phyloP scores from a whole-genome alignment of 2,329 filamentous ascomycete genomes.

The Chalara sp. region DNA sequence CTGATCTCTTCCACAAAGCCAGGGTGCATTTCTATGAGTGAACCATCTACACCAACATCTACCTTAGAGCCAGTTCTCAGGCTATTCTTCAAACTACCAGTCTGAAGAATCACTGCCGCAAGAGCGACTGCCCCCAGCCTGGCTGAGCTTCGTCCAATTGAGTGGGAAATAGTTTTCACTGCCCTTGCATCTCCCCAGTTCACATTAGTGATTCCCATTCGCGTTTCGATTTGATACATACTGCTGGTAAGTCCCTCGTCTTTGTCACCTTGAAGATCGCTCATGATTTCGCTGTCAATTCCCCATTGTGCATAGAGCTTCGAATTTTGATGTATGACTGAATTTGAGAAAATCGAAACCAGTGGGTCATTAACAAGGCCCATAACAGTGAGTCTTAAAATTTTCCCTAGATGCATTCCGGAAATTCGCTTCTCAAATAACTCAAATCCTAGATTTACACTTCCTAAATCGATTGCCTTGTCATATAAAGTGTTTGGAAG shows the following conservation, averaged over 20 bases:
- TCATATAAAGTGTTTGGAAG: neutral
- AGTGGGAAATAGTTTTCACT: neutral
- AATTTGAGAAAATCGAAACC: too few species aligned
- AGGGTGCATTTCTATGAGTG: neutral
- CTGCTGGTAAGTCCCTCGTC: neutral
- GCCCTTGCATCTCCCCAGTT: neutral
- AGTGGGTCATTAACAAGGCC: neutral
- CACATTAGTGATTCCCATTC: neutral
- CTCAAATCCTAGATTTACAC: neutral
- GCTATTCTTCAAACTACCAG: slow-evolving; percentile 12
- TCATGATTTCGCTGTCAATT: neutral
- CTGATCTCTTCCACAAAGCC: neutral
- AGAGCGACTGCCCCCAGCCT: neutral
- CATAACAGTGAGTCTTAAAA: neutral
- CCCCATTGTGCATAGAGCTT: neutral
- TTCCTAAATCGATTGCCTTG: neutral
- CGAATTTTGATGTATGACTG: too few species aligned
- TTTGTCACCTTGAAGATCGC: neutral
- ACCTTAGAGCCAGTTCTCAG: slow-evolving; percentile 18
- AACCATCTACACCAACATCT: neutral
- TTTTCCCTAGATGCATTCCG: neutral
- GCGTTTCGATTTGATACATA: neutral
- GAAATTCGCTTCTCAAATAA: neutral
- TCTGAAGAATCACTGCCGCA: neutral
- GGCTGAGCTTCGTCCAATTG: neutral